A percentile compares a stretch with the other conserved stretches of the same genome.
Conservation (phyloP, 208 protist species). For the Porcisia deanei region DNA sequence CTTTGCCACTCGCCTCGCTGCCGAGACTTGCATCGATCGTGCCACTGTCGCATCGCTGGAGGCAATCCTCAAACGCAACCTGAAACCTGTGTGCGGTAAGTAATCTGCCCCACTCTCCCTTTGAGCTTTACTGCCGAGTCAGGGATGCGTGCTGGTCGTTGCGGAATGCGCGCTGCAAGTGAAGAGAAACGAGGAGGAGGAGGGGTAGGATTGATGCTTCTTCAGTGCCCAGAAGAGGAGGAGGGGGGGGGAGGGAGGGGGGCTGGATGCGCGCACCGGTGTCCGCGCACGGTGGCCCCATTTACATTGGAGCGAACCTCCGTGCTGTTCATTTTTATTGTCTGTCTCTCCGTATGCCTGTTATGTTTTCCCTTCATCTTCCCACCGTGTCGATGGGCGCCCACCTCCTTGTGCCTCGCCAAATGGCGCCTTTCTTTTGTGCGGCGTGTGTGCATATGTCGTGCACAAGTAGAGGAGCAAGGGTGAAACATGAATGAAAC, state of each 20-base stretch:
- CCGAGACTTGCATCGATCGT: slow-evolving; percentile 31
- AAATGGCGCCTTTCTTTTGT: neutral
- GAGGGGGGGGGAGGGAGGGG: neutral
- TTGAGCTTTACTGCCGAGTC: neutral
- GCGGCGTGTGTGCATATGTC: neutral
- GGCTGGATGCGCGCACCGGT: neutral
- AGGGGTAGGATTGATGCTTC: neutral
- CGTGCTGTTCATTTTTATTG: neutral
- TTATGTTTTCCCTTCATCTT: neutral
- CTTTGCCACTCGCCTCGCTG: slow-evolving; percentile 34
- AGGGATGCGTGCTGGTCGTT: neutral
- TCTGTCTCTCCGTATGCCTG: neutral
- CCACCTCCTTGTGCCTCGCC: neutral
- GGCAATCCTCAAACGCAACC: slow-evolving; percentile 14
- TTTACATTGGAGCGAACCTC: neutral
- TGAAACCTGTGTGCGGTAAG: neutral
- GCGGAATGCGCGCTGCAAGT: neutral
- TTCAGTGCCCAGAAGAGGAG: neutral
- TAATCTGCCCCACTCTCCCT: neutral
- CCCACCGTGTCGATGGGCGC: neutral
- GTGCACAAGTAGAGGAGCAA: neutral
- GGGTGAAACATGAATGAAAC: neutral
- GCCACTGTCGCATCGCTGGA: slow-evolving; percentile 19
- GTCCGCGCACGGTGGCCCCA: neutral
- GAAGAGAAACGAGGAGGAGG: neutral